Evolutionary conservation across 106 monocot species (phyloP).

Genomic region (Acanthochlamys bracteata): DNA sequence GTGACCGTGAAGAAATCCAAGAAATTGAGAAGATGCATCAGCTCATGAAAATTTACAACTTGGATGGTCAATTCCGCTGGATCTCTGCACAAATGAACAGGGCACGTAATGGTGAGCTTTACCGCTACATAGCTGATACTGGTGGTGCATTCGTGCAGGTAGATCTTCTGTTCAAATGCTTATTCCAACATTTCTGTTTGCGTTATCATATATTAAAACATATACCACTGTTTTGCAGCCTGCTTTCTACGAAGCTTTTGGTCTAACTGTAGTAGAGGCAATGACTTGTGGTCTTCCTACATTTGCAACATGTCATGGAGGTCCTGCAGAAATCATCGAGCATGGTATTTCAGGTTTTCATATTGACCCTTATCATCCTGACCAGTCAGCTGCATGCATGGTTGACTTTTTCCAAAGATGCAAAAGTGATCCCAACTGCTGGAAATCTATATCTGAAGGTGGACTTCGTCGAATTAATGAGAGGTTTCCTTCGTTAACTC

Average conservation of each 20-base stretch:
- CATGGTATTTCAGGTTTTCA: slow-evolving; percentile 65
- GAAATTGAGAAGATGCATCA: slow-evolving; percentile 69
- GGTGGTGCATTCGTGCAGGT: slow-evolving; percentile 70
- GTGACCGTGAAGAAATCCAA: slow-evolving; percentile 56
- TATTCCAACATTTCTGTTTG: too few relatives aligned
- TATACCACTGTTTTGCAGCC: too few relatives aligned
- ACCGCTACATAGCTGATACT: slow-evolving; percentile 59
- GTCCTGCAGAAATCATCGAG: slow-evolving; percentile 57
- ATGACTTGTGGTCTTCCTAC: slow-evolving; percentile 80
- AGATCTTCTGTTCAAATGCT: not conserved
- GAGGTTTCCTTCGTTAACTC: slow-evolving; percentile 42
- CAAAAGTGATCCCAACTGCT: slow-evolving; percentile 38
- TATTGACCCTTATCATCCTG: slow-evolving; percentile 60
- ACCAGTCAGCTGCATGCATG: slow-evolving; percentile 44
- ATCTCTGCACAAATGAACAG: slow-evolving; percentile 82
- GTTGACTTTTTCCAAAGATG: slow-evolving; percentile 61
- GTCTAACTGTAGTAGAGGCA: slow-evolving; percentile 61
- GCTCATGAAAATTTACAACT: slow-evolving; percentile 58
- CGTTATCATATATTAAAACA: too few relatives aligned
- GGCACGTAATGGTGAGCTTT: slow-evolving; percentile 67
- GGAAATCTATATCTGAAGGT: slow-evolving; percentile 50
- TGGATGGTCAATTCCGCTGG: slow-evolving; percentile 65
- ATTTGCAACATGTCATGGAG: slow-evolving; percentile 58
- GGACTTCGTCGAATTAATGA: slow-evolving; percentile 54
- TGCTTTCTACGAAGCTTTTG: slow-evolving; percentile 73